A percentile compares a stretch with the other conserved stretches of the same genome.
Evolutionary conservation across 2,329 filamentous ascomycete species (phyloP).

Genomic region (Talaromyces albobiverticillius): DNA sequence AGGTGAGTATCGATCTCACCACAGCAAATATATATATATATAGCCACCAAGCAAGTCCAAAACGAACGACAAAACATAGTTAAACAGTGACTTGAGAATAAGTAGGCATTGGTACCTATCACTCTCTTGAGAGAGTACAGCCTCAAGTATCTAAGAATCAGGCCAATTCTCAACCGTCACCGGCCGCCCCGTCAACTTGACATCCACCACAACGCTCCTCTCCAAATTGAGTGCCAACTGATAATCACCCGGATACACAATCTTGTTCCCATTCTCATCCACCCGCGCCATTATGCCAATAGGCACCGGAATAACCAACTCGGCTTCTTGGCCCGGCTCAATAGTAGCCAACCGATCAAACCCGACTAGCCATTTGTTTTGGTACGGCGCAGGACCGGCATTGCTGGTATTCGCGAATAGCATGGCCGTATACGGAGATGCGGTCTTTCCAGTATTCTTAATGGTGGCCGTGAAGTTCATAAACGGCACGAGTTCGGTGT

Average conservation of each 20-base stretch:
- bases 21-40: no score
- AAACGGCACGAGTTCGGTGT: constrained; percentile 36
- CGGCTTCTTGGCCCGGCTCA: constrained; percentile 22
- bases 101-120: no score
- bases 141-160: no score
- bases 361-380: constrained; percentile 43
- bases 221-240: constrained; percentile 41
- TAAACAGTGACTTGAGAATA: no score
- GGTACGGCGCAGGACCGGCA: constrained; percentile 39
- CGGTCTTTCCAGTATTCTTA: constrained; percentile 33
- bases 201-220: constrained; percentile 29
- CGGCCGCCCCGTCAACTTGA: constrained; percentile 33
- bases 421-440: constrained; percentile 43
- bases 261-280: constrained; percentile 35
- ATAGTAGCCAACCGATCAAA: constrained; percentile 32
- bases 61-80: no score
- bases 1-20: no score
- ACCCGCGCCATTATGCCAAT: constrained; percentile 38
- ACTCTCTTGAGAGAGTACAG: no score
- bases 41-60: no score
- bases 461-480: constrained; percentile 34
- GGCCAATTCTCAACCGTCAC: constrained; percentile 42
- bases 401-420: constrained; percentile 34
- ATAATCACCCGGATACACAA: constrained; percentile 43
- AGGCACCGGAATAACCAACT: constrained; percentile 33